phyloP scores from a whole-genome alignment of 441 rosid genomes.

The Erodium moschatum region DNA sequence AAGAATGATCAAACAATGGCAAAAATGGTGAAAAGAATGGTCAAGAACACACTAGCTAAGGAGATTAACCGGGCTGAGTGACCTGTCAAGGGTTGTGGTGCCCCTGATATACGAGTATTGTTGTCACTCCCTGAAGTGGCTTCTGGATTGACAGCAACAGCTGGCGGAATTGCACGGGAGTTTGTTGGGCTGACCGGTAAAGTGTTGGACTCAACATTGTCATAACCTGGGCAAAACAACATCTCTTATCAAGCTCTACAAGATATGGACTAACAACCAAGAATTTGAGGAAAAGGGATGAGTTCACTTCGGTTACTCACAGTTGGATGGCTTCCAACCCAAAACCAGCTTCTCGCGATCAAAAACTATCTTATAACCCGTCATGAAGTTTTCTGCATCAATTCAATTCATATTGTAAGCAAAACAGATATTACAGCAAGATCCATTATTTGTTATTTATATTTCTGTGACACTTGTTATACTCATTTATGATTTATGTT shows the following conservation, averaged over 20 bases:
- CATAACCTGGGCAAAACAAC: slow-evolving; percentile 34
- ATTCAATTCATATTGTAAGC: slow-evolving; percentile 12
- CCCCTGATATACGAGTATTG: slow-evolving; percentile 18
- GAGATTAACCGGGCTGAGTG: slow-evolving; percentile 16
- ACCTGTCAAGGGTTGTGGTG: slow-evolving; percentile 16
- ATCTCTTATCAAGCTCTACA: not conserved
- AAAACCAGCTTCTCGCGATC: slow-evolving; percentile 63
- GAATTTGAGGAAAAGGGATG: not conserved
- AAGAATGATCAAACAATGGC: slow-evolving; percentile 26
- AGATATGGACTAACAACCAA: not conserved
- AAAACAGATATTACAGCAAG: not conserved
- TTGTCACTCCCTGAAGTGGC: slow-evolving; percentile 33
- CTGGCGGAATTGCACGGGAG: slow-evolving; percentile 41
- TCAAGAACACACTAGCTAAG: slow-evolving; percentile 15
- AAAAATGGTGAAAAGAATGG: slow-evolving; percentile 29
- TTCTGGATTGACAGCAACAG: slow-evolving; percentile 52
- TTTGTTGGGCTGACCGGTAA: slow-evolving; percentile 36
- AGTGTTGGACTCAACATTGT: slow-evolving; percentile 23
- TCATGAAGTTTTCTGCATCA: slow-evolving; percentile 87
- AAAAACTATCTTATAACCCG: slow-evolving; percentile 63
- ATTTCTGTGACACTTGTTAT: not conserved
- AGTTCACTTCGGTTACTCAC: slow-evolving; percentile 37
- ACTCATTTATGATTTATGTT: too few species aligned
- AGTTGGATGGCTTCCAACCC: slow-evolving; percentile 75
- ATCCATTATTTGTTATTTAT: not conserved